These are phyloP conservation scores for Aspergillus coremiiformis DNA, from an alignment of 495 filamentous ascomycete genomes.

Conservation along the genomic window DNA sequence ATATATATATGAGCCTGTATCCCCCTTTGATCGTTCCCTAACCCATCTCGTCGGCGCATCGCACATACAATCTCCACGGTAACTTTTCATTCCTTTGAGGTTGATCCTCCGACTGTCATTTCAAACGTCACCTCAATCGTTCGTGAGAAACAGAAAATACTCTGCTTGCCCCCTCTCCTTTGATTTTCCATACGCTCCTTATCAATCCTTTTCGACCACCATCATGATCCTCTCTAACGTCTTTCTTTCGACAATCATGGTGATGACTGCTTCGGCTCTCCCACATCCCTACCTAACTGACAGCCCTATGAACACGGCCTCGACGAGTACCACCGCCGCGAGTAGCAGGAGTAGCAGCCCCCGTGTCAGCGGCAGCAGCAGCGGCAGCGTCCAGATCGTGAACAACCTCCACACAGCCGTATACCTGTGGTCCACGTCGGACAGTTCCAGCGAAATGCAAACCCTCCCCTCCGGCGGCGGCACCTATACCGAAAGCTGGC, in stretches of 20 bases:
- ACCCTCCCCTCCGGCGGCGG: slow-evolving; percentile 21
- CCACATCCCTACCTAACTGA: neutral
- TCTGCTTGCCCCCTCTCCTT: neutral
- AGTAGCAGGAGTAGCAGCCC: slow-evolving; percentile 3
- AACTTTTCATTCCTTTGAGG: neutral
- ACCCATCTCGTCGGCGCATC: too few species aligned
- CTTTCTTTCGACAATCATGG: slow-evolving; percentile 11
- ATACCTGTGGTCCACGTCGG: slow-evolving; percentile 31
- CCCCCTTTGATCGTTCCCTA: neutral
- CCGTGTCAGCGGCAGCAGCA: slow-evolving; percentile 1
- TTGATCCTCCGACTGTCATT: neutral
- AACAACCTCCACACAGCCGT: slow-evolving; percentile 31
- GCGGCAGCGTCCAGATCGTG: slow-evolving; percentile 25
- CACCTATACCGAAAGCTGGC: slow-evolving; percentile 26
- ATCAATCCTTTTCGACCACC: neutral
- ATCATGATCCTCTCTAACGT: slow-evolving; percentile 21
- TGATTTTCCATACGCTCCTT: neutral
- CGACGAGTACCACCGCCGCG: neutral
- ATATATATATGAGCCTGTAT: too few species aligned
- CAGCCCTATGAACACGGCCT: slow-evolving; percentile 6
- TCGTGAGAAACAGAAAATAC: neutral
- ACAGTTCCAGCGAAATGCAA: slow-evolving; percentile 17
- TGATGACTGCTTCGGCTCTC: slow-evolving; percentile 14
- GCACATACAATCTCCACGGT: neutral
- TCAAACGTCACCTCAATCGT: neutral